Conservation (phyloP, 2,329 filamentous ascomycete species). For the Cephalotrichum gorgonifer region DNA sequence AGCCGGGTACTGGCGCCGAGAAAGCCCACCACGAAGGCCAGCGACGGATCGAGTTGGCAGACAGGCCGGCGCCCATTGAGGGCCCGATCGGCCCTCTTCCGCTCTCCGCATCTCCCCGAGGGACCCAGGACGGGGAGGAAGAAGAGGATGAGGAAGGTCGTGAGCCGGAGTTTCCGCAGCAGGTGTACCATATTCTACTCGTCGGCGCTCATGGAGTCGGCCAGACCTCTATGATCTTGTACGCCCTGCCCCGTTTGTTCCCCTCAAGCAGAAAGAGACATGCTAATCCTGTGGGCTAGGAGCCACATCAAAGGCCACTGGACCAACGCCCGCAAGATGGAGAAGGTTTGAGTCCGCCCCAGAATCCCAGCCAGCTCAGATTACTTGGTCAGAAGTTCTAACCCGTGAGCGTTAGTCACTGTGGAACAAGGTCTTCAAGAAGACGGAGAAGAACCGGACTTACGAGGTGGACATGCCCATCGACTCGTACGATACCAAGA, state of each 20-base stretch:
- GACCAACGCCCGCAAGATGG: background rate
- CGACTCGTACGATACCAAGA: background rate
- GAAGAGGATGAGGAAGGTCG: background rate
- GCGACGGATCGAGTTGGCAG: too few species aligned
- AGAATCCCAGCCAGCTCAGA: background rate
- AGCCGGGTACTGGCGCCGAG: too few species aligned
- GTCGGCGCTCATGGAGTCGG: background rate
- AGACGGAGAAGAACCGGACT: background rate
- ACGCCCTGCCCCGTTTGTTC: background rate
- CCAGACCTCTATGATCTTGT: slow-evolving; percentile 3
- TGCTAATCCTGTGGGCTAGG: background rate
- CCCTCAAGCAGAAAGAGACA: background rate
- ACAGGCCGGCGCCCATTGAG: too few species aligned
- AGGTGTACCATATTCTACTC: slow-evolving; percentile 1
- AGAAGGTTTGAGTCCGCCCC: background rate
- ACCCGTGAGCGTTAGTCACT: background rate
- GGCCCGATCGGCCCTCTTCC: too few species aligned
- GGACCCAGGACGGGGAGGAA: background rate
- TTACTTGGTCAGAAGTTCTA: background rate
- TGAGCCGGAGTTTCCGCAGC: background rate
- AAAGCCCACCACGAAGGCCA: too few species aligned
- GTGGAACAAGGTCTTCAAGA: background rate
- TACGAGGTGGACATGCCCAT: background rate
- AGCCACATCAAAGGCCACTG: background rate
- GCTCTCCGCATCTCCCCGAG: too few species aligned